Percentiles rank a stretch among this genome's conserved stretches.
Conservation (phyloP, 169 alveolate genomes). For the Plasmodium knowlesi region DNA sequence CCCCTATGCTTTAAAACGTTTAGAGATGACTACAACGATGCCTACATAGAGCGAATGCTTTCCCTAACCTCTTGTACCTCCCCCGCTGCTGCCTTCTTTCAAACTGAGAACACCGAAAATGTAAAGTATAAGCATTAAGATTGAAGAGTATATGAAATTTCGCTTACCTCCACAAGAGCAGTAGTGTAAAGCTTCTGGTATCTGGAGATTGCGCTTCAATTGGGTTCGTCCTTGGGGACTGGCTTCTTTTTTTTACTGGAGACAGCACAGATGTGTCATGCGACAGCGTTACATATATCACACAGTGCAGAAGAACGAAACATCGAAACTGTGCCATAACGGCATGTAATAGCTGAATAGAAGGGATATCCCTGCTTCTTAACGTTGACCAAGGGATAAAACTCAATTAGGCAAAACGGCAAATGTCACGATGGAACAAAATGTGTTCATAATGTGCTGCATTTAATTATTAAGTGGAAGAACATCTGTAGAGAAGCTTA, state of each 20-base stretch:
- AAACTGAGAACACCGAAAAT: conserved; percentile 4
- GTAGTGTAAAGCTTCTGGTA: not conserved
- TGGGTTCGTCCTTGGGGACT: not conserved
- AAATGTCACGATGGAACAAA: not conserved
- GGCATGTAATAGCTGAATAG: not conserved
- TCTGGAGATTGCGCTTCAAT: not conserved
- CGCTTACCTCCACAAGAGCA: not conserved
- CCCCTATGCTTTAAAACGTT: conserved; percentile 66
- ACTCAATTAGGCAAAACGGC: not conserved
- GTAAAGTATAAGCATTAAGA: not conserved
- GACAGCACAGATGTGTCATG: not conserved
- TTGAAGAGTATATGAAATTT: not conserved
- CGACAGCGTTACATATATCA: not conserved
- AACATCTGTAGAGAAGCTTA: not conserved
- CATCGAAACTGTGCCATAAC: not conserved
- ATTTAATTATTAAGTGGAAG: not conserved
- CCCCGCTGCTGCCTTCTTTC: conserved; percentile 36
- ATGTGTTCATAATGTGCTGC: not conserved
- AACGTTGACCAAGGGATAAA: not conserved
- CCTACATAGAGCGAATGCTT: conserved; percentile 50
- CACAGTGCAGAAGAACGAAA: not conserved
- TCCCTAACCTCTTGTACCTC: conserved; percentile 72
- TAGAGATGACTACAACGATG: conserved; percentile 64
- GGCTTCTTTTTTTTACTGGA: not conserved
- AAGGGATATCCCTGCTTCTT: not conserved